These are phyloP conservation scores for Globisporangium paddicum DNA, from an alignment of 352 stramenopile genomes.

Conservation along the genomic window DNA sequence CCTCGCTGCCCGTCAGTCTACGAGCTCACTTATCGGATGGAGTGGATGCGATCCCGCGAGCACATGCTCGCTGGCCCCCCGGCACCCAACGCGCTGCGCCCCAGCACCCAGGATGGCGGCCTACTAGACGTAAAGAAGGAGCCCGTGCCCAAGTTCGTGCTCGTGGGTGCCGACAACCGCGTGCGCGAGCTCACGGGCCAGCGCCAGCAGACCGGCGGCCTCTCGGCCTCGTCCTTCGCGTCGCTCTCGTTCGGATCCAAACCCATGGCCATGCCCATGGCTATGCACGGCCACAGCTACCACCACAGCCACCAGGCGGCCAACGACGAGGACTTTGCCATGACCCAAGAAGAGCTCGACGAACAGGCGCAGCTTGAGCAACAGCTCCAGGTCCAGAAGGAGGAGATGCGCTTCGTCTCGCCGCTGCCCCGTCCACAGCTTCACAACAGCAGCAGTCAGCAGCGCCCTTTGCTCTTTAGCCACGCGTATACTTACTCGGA, in stretches of 20 bases:
- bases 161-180: conserved; percentile 70
- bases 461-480: conserved; percentile 21
- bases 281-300: conserved; percentile 8
- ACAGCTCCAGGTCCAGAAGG: conserved; percentile 66
- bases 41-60: conserved; percentile 53
- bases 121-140: conserved; percentile 17
- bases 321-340: conserved; percentile 28
- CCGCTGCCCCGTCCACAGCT: conserved; percentile 38
- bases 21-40: too few species aligned
- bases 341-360: conserved; percentile 47
- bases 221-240: conserved; percentile 5
- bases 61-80: conserved; percentile 27
- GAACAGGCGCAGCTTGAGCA: conserved; percentile 66
- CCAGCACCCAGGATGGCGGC: neutral
- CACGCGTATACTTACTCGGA: conserved; percentile 67
- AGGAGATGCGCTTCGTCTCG: conserved; percentile 79
- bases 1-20: conserved; percentile 6
- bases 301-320: conserved; percentile 2
- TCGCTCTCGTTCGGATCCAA: conserved; percentile 12
- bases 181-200: conserved; percentile 53
- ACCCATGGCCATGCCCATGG: conserved; percentile 18
- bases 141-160: conserved; percentile 49
- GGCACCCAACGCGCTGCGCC: conserved; percentile 12
- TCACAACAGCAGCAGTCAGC: conserved; percentile 24
- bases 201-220: neutral